Evolutionary conservation across 2,329 filamentous ascomycete genomes (phyloP).

Genomic region (Orbilia ellipsospora): DNA sequence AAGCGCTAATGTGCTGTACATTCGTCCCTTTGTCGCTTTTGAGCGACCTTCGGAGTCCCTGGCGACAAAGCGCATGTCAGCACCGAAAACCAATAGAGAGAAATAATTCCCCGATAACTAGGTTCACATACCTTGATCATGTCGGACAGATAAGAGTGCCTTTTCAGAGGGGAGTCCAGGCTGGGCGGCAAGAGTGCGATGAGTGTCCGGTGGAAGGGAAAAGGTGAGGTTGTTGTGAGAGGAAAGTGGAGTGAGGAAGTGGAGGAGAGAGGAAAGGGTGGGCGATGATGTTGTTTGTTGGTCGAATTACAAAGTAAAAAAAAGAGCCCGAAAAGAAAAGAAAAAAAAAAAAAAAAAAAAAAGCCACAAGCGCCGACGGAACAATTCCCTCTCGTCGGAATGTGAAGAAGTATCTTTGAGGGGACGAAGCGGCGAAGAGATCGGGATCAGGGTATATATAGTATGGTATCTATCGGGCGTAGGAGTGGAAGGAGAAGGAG

Average conservation of each 20-base stretch:
- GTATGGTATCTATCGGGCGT: not conserved
- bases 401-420: not conserved
- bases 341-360: not conserved
- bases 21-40: constrained; percentile 81
- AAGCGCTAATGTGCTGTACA: constrained; percentile 78
- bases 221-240: constrained; percentile 26
- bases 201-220: not conserved
- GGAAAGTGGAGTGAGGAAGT: constrained; percentile 9
- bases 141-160: constrained; percentile 4
- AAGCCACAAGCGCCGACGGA: constrained; percentile 17
- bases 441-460: not conserved
- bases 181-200: not conserved
- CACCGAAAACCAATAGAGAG: not conserved
- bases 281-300: constrained; percentile 1
- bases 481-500: not conserved
- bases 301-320: no score
- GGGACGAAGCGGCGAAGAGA: not conserved
- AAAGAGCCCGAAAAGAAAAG: not conserved
- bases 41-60: constrained; percentile 87
- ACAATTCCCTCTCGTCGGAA: not conserved
- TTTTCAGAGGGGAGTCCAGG: constrained; percentile 19
- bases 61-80: constrained; percentile 53
- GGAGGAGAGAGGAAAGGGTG: constrained; percentile 15
- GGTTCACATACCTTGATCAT: constrained; percentile 46
- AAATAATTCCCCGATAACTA: not conserved